A percentile compares a stretch with the other conserved stretches of the same genome.
phyloP scores from a whole-genome alignment of 768 basidiomycete genomes.

The Hygrophoropsis aurantiaca region DNA sequence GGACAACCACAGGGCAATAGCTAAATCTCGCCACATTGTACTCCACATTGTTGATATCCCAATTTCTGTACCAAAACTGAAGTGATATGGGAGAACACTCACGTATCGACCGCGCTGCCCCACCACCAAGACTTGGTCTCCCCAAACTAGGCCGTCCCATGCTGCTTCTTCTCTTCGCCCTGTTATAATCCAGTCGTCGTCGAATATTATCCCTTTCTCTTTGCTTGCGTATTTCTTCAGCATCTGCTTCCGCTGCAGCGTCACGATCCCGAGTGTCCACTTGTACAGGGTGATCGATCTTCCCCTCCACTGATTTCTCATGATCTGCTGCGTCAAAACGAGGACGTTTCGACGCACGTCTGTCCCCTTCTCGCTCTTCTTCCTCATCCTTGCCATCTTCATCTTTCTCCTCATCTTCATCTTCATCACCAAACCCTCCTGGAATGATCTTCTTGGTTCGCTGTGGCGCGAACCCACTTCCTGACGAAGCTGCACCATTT shows the following conservation, averaged over 20 bases:
- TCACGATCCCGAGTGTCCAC: conserved; percentile 6
- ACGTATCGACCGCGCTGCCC: conserved; percentile 42
- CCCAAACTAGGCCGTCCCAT: conserved; percentile 45
- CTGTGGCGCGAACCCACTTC: conserved; percentile 9
- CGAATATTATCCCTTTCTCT: conserved; percentile 59
- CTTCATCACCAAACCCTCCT: conserved; percentile 58
- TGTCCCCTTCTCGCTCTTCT: conserved; percentile 28
- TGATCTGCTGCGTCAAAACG: conserved; percentile 35
- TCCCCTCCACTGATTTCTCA: conserved; percentile 31
- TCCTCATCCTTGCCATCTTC: conserved; percentile 45
- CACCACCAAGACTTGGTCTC: conserved; percentile 38
- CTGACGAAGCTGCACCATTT: not conserved
- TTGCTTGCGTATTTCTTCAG: conserved; percentile 34
- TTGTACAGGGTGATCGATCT: conserved; percentile 31
- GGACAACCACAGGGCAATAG: conserved; percentile 8
- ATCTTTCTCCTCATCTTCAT: conserved; percentile 46
- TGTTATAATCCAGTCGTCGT: conserved; percentile 64
- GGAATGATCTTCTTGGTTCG: conserved; percentile 39
- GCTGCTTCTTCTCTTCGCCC: conserved; percentile 70
- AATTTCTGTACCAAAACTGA: no score
- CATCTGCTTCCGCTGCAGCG: conserved; percentile 15
- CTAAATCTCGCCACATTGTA: not conserved
- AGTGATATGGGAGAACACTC: no score
- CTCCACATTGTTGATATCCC: no score
- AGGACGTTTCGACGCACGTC: conserved; percentile 46